Evolutionary conservation across 306 rosid species (phyloP).

Genomic region (Ziziphus jujuba): DNA sequence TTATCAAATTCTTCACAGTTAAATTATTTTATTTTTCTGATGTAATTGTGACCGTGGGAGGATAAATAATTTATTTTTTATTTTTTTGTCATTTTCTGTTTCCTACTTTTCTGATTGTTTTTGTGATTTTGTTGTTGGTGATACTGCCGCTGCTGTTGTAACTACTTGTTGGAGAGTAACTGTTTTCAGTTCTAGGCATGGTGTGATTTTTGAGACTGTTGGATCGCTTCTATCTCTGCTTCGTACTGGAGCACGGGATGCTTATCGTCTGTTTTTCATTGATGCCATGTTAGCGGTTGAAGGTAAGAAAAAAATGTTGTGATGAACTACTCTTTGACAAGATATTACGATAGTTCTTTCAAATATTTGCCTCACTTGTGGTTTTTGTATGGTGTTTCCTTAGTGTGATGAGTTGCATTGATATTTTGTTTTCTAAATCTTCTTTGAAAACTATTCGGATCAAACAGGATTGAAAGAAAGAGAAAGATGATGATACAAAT

Average conservation of each 20-base stretch:
- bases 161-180: constrained; percentile 8
- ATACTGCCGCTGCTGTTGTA: background rate
- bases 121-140: constrained; percentile 1
- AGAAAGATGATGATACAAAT: no score
- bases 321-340: background rate
- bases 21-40: background rate
- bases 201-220: constrained; percentile 63
- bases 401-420: constrained; percentile 1
- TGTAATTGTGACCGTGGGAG: background rate
- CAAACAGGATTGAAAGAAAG: no score
- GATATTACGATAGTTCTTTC: background rate
- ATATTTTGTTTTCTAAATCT: background rate
- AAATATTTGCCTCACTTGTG: background rate
- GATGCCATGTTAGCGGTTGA: constrained; percentile 68
- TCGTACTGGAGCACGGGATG: constrained; percentile 68
- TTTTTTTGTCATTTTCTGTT: background rate
- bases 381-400: background rate
- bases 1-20: background rate
- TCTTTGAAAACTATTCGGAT: background rate
- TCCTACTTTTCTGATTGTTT: background rate
- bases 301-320: constrained; percentile 42
- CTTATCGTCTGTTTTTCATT: constrained; percentile 62
- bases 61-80: background rate
- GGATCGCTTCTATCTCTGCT: constrained; percentile 75
- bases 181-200: constrained; percentile 65